Percentiles rank a stretch among this genome's conserved stretches.
phyloP scores from a whole-genome alignment of 2,329 filamentous ascomycete genomes.

The Alternaria sp. region DNA sequence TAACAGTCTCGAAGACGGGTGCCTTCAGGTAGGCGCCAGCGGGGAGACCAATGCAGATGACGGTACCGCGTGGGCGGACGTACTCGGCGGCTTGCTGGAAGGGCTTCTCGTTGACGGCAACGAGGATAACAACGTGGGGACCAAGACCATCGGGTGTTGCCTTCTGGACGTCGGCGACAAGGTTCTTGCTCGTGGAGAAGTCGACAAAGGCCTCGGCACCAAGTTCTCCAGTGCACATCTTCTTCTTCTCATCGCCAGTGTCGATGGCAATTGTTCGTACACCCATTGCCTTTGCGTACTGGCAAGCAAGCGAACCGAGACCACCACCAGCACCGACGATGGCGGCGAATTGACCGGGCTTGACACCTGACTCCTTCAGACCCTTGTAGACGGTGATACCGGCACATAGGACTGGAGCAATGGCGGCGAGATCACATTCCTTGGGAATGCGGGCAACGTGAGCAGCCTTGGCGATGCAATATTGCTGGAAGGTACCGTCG shows the following conservation, averaged over 20 bases:
- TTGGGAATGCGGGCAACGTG: conserved; percentile 85
- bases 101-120: conserved; percentile 87
- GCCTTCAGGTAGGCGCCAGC: conserved; percentile 77
- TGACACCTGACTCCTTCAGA: conserved; percentile 80
- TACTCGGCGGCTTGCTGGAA: conserved; percentile 95
- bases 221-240: conserved; percentile 69
- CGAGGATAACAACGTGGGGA: conserved; percentile 83
- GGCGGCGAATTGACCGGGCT: conserved; percentile 78
- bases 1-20: conserved; percentile 86
- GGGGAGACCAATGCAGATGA: conserved; percentile 89
- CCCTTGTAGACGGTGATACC: conserved; percentile 91
- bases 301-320: conserved; percentile 77
- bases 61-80: conserved; percentile 79
- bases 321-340: conserved; percentile 88
- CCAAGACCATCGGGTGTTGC: conserved; percentile 81
- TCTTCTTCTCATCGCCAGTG: conserved; percentile 78
- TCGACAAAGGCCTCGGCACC: conserved; percentile 79
- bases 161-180: conserved; percentile 83
- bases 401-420: conserved; percentile 82
- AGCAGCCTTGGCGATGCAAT: conserved; percentile 83
- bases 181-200: conserved; percentile 75
- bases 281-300: conserved; percentile 93
- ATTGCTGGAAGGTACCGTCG: conserved; percentile 93
- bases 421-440: conserved; percentile 74
- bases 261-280: conserved; percentile 82